Percentiles rank a stretch among this genome's conserved stretches.
These are phyloP conservation scores for Rhodamnia rubescens DNA, from an alignment of 345 rosid species.

Conservation along the genomic window DNA sequence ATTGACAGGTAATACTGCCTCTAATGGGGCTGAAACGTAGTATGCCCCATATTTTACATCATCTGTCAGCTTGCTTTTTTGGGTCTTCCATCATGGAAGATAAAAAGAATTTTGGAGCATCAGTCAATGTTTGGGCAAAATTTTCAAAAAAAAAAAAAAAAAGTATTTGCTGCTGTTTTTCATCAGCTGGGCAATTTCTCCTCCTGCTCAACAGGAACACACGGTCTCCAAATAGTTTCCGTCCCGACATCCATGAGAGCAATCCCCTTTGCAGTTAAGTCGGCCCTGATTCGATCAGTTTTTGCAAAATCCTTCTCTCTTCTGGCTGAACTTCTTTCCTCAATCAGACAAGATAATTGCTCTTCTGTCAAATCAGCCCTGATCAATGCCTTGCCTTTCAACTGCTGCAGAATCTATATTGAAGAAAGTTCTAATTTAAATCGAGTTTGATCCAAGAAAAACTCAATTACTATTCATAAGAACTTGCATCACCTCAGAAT, in stretches of 20 bases:
- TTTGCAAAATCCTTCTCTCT: slow-evolving; percentile 53
- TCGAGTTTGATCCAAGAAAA: background rate
- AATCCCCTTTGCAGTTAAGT: slow-evolving; percentile 52
- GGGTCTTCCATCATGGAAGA: background rate
- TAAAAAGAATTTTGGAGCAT: background rate
- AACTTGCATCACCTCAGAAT: slow-evolving; percentile 31
- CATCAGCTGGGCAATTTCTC: background rate
- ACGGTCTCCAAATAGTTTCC: slow-evolving; percentile 80
- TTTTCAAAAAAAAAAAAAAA: background rate
- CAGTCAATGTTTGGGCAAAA: background rate
- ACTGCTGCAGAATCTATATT: slow-evolving; percentile 42
- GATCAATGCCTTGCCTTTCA: slow-evolving; percentile 53
- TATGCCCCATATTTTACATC: background rate
- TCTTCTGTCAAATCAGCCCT: slow-evolving; percentile 55
- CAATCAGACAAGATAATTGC: slow-evolving; percentile 32
- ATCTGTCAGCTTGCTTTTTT: background rate
- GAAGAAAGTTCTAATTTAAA: background rate
- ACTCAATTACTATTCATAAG: background rate
- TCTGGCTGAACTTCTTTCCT: slow-evolving; percentile 51
- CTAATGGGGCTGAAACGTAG: background rate
- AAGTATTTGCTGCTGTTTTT: background rate
- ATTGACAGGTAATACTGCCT: background rate
- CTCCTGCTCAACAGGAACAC: slow-evolving; percentile 29
- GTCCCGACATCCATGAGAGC: slow-evolving; percentile 77
- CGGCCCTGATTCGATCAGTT: slow-evolving; percentile 67